Evolutionary conservation across 2,329 filamentous ascomycete species (phyloP), one percentile per base, ranked within the genome.

Genomic region (Mycosphaerella sp.): DNA sequence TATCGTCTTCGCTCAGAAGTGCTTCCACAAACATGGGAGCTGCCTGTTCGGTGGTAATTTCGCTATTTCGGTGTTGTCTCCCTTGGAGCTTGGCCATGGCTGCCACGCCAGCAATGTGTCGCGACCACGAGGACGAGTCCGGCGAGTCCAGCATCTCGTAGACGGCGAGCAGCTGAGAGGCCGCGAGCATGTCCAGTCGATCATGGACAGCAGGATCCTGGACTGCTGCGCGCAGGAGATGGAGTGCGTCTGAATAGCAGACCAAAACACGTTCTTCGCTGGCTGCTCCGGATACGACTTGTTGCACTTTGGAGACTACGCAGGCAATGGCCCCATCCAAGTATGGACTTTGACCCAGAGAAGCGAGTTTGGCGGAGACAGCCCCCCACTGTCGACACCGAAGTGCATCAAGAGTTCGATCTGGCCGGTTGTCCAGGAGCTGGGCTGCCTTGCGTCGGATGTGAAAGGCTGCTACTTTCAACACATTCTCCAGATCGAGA

Each of bases 1-100:
- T 12, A 26, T 53, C 48, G 31, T 58, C 55, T 14, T 53, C 41
- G 26, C 49, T 55, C 23, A 55, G 48, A 14, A 58, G 45, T 31
- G 55, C 55, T 47, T 58, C 55, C 7, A 58, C 55, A 34, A 55
- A 58, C 52, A 58, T 54, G 8, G 55, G 52, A 9, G 48, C 55
- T 48, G 55, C 52, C 49, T 54, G 51, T 39, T 48, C 34, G 5
- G 51, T 45, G 1, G 40, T 48, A 26, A 44, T 32, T n/a, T 47
- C 32, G 4, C 4, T 29, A 2, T 36, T 36, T 12, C 32, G 14
- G n/a, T 48, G 29, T 21, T 43, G 32, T 10, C 17, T 34, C 10
- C 34, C 48, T 12, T 55, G 56, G 1, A 55, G 26, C 36, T 54
- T 53, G 8, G 53, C 53, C 53, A 58, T 56, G 23, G 53, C 56